Base-by-base conservation (phyloP, 2,329 filamentous ascomycete genomes). In the Colletotrichum lini region DNA sequence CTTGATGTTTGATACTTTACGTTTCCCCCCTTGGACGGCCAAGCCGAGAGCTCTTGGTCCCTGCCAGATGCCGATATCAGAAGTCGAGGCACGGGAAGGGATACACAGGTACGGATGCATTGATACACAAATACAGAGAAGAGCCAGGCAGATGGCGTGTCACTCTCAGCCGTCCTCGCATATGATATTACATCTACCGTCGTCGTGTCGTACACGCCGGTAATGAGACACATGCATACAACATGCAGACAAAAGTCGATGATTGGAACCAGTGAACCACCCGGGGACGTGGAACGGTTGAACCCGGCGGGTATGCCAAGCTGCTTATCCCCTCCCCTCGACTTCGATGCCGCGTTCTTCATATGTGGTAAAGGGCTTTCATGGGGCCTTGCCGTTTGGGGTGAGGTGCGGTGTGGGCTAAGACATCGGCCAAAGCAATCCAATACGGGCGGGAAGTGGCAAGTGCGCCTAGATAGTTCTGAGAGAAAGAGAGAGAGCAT, bases 381-480 rank as follows among this genome's bases (percentile, higher is more conserved):
- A 35, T 57, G 56, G 54, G 47, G 64, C 68, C 40, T 68, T 58
- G 35, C 58, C 68, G 57, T 21, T 71, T 68, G 42, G 38, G 65
- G 65, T 38, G 38, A 71, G 57, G 45, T 68, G 65, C 44, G 52
- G 64, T 61, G 67, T 15, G 57, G 61, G 63, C 64, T 62, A 57
- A 62, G 63, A 70, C 56, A 61, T 38, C 15, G 49, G 30, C 67
- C 57, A 50, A 61, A 61, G 40, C 44, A 40, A 61, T 50, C 26
- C 26, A 26, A 26, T 26, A 26, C 26, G 26, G 26, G 26, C 26
- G 12, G 45, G 23, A 61, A 26, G 45, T 13, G 23, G 58, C 26
- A 40, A 18, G 42, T 50, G 16, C 26, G n/a, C 13, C 45, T n/a
- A 12, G 15, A n/a, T 60, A 26, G 26, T 26, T 26, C 26, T 26